Conservation (phyloP, 2,329 filamentous ascomycete species). For the Fusarium sp. region DNA sequence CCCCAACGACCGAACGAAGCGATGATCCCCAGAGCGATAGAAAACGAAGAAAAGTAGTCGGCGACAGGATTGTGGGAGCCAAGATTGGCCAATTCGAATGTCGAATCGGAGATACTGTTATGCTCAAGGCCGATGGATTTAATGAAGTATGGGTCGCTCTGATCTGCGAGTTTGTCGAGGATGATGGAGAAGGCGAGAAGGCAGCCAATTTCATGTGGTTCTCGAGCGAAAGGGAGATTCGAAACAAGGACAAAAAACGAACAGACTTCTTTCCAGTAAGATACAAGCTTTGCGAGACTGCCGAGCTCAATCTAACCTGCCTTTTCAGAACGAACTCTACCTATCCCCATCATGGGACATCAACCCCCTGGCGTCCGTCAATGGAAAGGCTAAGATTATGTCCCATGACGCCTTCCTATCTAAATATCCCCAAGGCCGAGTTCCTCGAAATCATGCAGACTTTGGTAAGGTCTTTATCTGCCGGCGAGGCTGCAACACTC, state of each 20-base stretch:
- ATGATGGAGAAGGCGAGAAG: conserved; percentile 73
- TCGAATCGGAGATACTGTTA: conserved; percentile 81
- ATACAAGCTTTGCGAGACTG: conserved; percentile 24
- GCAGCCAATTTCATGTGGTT: conserved; percentile 96
- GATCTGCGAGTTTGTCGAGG: conserved; percentile 82
- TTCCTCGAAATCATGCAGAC: conserved; percentile 78
- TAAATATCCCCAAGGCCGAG: conserved; percentile 77
- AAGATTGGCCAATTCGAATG: conserved; percentile 85
- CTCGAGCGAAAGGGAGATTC: conserved; percentile 88
- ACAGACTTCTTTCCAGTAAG: conserved; percentile 77
- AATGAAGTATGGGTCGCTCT: conserved; percentile 94
- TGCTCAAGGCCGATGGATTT: conserved; percentile 87
- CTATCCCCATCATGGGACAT: conserved; percentile 88
- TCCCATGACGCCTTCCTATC: conserved; percentile 75
- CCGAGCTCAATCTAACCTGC: conserved; percentile 7
- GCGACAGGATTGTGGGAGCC: conserved; percentile 77
- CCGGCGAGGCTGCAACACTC: conserved; percentile 86
- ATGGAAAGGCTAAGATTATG: conserved; percentile 84
- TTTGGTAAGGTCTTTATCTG: conserved; percentile 91
- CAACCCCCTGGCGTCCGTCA: conserved; percentile 89
- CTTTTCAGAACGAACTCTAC: conserved; percentile 83
- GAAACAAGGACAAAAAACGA: conserved; percentile 83
- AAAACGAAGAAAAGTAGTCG: conserved; percentile 51
- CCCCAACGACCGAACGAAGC: conserved; percentile 46
- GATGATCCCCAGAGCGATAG: conserved; percentile 48